Evolutionary conservation across 257 asterid genomes (phyloP), one percentile per base, ranked within the genome.

Genomic region (Galeopsis tetrahit): DNA sequence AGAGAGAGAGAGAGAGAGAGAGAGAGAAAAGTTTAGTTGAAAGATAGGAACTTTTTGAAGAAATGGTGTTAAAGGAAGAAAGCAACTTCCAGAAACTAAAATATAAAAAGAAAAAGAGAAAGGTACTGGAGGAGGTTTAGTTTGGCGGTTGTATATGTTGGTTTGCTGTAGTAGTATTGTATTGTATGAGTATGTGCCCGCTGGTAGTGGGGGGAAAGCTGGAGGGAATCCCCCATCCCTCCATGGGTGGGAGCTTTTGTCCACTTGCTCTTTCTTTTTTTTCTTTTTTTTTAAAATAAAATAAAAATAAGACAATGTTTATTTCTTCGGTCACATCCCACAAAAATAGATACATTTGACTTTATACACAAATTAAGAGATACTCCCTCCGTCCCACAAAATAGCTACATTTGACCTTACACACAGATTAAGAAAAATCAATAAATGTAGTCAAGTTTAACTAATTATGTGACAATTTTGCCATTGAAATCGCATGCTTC

Each of bases 131-230:
- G 77, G 62, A 58, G 78, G 84, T 55, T 66, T 9, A 71, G 82
- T 85, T 83, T 86, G 89, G 92, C 82, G 75, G 88, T 86, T 82
- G 73, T 76, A 49, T 78, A 81, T 78, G 91, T 82, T 84, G 81
- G 82, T 70, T 71, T 68, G 75, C 86, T 49, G 28, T 21, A 21
- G 28, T 21, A 21, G 28, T 21, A 21, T 21, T 21, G 28, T 21
- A 49, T 66, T 21, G 28, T 21, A 49, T 66, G 66, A 9, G 46
- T 35, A 66, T 70, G 71, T 17, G 74, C 64, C 75, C 73, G 63
- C 74, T 56, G 77, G 33, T 38, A 49, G 75, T 63, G 75, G 85
- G 76, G 75, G 65, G 78, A 57, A 76, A 68, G 75, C 71, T 75
- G 48, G 63, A 42, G 46, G 31, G 71, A 56, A 63, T 52, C 17